Conservation (phyloP, 1,284 basidiomycete species). For the Amylostereum areolatum region DNA sequence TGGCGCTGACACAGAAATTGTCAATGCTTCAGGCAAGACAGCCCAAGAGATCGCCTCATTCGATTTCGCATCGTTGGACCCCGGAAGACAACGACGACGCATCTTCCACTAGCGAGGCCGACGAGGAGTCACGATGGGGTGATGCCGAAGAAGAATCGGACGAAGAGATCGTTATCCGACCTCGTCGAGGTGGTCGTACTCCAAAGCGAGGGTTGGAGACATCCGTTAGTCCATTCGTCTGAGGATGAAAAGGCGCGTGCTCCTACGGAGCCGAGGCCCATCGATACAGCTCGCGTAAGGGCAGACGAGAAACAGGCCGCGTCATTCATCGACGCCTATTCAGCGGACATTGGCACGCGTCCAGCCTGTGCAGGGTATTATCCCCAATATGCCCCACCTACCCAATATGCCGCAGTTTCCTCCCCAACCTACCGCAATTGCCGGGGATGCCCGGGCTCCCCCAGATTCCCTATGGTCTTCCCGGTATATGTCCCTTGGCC, state of each 20-base stretch:
- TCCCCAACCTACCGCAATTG: not conserved
- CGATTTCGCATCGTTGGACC: conserved; percentile 41
- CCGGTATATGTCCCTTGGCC: conserved; percentile 70
- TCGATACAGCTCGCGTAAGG: conserved; percentile 3
- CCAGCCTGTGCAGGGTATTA: conserved; percentile 50
- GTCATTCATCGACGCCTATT: conserved; percentile 66
- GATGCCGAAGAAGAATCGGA: conserved; percentile 67
- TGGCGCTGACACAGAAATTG: conserved; percentile 76
- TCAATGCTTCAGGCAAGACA: conserved; percentile 73
- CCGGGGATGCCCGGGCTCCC: conserved; percentile 53
- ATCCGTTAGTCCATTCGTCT: conserved; percentile 13
- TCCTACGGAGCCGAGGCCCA: conserved; percentile 9
- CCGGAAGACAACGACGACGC: conserved; percentile 32
- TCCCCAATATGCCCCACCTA: conserved; percentile 51
- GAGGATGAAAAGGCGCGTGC: conserved; percentile 17
- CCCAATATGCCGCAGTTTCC: conserved; percentile 33
- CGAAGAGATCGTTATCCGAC: conserved; percentile 17
- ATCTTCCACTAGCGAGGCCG: conserved; percentile 29
- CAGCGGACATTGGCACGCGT: conserved; percentile 71
- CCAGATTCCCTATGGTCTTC: conserved; percentile 74
- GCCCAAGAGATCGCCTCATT: conserved; percentile 70
- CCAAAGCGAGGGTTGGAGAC: conserved; percentile 13
- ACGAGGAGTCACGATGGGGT: conserved; percentile 63
- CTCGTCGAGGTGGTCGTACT: conserved; percentile 14
- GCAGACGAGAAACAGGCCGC: conserved; percentile 63